A percentile compares a stretch with the other conserved stretches of the same genome.
Evolutionary conservation across 2,329 filamentous ascomycete species (phyloP).

Genomic region (Plenodomus lindquistii): DNA sequence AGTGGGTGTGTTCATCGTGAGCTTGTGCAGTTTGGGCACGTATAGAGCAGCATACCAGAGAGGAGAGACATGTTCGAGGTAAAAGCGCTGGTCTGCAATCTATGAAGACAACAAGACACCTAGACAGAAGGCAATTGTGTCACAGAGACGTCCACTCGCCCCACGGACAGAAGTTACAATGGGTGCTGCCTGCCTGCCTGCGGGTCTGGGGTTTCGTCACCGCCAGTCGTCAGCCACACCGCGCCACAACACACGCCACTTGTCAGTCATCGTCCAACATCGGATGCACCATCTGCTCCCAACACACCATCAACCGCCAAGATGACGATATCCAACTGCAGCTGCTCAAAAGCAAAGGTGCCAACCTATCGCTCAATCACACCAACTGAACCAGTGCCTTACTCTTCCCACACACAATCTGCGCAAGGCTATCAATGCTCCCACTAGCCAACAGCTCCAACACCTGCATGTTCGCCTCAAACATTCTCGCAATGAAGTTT

Average conservation of each 20-base stretch:
- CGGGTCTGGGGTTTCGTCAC: neutral
- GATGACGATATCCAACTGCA: too few species aligned
- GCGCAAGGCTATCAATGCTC: neutral
- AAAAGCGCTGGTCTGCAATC: too few species aligned
- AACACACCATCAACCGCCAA: neutral
- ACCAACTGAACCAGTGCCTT: neutral
- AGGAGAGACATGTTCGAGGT: neutral
- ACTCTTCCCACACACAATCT: neutral
- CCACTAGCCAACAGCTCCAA: slow-evolving; percentile 55
- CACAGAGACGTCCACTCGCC: too few species aligned
- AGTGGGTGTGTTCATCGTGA: neutral
- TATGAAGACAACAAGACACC: too few species aligned
- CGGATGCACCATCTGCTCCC: too few species aligned
- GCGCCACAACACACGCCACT: too few species aligned
- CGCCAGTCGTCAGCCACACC: neutral
- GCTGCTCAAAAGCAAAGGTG: too few species aligned
- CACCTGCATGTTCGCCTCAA: slow-evolving; percentile 58
- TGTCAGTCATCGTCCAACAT: too few species aligned
- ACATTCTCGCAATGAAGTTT: slow-evolving; percentile 39
- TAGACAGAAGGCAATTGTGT: too few species aligned
- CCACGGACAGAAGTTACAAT: too few species aligned
- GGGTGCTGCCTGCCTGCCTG: too few species aligned
- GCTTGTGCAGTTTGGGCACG: too few species aligned
- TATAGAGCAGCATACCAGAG: neutral
- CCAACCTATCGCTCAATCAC: neutral